Conservation (phyloP, 768 basidiomycete genomes). For the Lentinula raphanica region DNA sequence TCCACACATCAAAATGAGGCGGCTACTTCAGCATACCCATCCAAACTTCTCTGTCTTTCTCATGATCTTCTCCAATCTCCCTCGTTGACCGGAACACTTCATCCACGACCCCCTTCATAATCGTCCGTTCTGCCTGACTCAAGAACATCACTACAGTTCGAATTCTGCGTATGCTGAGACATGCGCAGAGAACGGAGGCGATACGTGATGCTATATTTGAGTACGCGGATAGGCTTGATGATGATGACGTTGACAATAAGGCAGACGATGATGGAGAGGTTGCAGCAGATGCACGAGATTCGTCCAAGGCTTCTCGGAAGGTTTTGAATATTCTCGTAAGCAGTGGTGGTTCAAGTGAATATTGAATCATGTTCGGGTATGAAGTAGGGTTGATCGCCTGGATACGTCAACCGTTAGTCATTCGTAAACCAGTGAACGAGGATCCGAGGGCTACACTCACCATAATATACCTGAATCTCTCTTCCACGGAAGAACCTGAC, state of each 20-base stretch:
- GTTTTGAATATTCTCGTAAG: conserved; percentile 52
- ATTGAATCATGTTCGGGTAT: conserved; percentile 61
- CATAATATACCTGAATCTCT: conserved; percentile 54
- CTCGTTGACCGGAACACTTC: neutral
- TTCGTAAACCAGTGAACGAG: neutral
- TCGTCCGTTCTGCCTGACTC: neutral
- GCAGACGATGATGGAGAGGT: neutral
- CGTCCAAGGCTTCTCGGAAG: conserved; percentile 9
- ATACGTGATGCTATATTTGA: neutral
- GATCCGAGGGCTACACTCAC: conserved; percentile 32
- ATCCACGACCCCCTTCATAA: neutral
- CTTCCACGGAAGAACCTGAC: conserved; percentile 28
- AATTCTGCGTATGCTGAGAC: neutral
- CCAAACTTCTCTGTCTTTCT: neutral
- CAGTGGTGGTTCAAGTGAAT: conserved; percentile 61
- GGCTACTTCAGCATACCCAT: neutral
- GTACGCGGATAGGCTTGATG: neutral
- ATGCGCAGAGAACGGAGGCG: neutral
- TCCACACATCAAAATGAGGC: neutral
- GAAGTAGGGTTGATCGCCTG: conserved; percentile 52
- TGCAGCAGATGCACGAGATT: neutral
- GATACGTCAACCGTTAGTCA: neutral
- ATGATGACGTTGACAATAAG: neutral
- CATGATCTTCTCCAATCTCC: neutral
- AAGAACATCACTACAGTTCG: conserved; percentile 1